Base-by-base conservation (phyloP, 768 basidiomycete genomes). In the Pleurotus tuoliensis region DNA sequence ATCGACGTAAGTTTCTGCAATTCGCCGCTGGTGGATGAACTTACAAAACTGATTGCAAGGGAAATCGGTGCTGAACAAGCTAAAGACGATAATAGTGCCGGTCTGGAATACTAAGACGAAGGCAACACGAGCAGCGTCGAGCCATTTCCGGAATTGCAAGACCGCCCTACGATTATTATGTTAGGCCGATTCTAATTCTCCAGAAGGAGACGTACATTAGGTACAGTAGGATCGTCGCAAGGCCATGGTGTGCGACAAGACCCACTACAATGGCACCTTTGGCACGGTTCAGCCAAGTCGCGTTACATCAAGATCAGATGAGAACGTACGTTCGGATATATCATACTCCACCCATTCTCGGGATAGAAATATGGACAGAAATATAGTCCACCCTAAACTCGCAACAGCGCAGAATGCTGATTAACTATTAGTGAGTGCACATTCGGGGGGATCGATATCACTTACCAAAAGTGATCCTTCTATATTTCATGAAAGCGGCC, bases 21-120 rank as follows among this genome's bases (percentile, higher is more conserved):
- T 16, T 27, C 8, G 20, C 11, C 27, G 46, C 20, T 22, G 48
- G 8, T 34, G 3, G 18, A 53, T 20, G 15, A 25, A 57, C 59
- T 48, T 58, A 73, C 73, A 71, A 22, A 71, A 62, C 46, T 68
- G 70, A 39, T 66, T 61, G 55, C 75, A 76, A 9, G 74, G 73
- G 53, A 76, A 61, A 8, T 61, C 60, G 25, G 70, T 60, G 27
- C 66, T 64, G 40, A 66, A 65, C 41, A 71, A 40, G 58, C 66
- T 62, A 56, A 73, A 71, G 2, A 65, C 58, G 13, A 70, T 61
- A 55, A 71, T 66, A 53, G 69, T 72, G 54, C 71, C 72, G 71
- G 46, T n/a, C 37, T 38, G 11, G 22, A 69, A 66, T n/a, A 69
- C 44, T 44, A 75, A 58, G 52, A 74, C 60, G 56, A 70, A 60